Evolutionary conservation across 1,139 yeast species (phyloP).

Genomic region (Geotrichum reessii): DNA sequence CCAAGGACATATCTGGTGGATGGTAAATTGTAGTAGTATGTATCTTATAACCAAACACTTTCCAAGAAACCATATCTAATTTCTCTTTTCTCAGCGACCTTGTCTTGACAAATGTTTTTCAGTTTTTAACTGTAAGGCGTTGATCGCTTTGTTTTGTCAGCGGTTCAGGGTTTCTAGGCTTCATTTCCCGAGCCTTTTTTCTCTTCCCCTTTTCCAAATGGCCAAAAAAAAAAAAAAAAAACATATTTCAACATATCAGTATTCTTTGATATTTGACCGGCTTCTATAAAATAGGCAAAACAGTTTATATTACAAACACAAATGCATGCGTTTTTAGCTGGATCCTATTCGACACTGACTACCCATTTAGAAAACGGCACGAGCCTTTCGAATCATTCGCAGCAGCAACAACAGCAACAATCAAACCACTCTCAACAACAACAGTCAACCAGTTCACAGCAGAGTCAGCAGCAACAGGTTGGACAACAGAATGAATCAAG

Average conservation of each 20-base stretch:
- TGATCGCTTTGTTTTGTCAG: background rate
- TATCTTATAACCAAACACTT: background rate
- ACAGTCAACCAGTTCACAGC: background rate
- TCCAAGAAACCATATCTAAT: background rate
- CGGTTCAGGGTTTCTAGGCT: background rate
- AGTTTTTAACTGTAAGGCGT: background rate
- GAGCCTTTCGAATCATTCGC: background rate
- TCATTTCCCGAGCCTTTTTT: background rate
- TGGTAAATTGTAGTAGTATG: conserved; percentile 19
- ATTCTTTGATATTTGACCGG: background rate
- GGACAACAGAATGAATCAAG: background rate
- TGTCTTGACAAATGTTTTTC: too few relatives aligned
- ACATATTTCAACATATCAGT: background rate
- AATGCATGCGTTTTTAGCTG: background rate
- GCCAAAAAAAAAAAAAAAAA: background rate
- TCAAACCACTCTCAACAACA: background rate
- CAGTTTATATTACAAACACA: background rate
- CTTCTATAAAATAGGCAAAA: background rate
- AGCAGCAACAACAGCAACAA: background rate
- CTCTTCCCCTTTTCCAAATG: background rate
- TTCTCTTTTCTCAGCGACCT: too few relatives aligned
- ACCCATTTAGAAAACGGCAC: background rate
- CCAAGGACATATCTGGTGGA: conserved; percentile 31
- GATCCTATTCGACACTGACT: background rate
- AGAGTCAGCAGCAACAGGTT: background rate